Conservation (phyloP, 2,329 filamentous ascomycete genomes). For the Ophidiomyces ophidiicola region DNA sequence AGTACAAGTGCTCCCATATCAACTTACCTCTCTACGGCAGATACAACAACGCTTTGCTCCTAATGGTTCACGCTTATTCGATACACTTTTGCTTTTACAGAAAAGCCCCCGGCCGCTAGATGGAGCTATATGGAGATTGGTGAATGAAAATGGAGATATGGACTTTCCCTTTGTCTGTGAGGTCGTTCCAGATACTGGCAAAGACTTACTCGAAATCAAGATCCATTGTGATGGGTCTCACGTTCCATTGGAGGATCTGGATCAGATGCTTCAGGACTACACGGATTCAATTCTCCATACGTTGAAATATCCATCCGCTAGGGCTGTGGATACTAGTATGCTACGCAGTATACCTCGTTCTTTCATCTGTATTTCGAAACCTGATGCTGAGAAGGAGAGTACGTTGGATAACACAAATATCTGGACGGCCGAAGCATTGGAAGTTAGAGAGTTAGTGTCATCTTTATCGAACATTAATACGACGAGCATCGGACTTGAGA, state of each 20-base stretch:
- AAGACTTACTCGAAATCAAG: slow-evolving; percentile 45
- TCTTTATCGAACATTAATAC: slow-evolving; percentile 44
- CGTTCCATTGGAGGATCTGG: slow-evolving; percentile 17
- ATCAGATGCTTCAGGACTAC: slow-evolving; percentile 23
- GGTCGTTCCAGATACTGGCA: slow-evolving; percentile 44
- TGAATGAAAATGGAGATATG: slow-evolving; percentile 44
- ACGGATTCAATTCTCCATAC: slow-evolving; percentile 25
- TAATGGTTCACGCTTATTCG: slow-evolving; percentile 52
- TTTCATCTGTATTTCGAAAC: slow-evolving; percentile 18
- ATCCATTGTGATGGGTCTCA: slow-evolving; percentile 47
- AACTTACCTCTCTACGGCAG: slow-evolving; percentile 61
- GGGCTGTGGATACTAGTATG: slow-evolving; percentile 21
- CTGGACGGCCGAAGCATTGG: slow-evolving; percentile 43
- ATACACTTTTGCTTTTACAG: slow-evolving; percentile 70
- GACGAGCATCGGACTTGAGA: slow-evolving; percentile 44
- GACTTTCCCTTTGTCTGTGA: slow-evolving; percentile 67
- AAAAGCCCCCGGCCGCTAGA: slow-evolving; percentile 40
- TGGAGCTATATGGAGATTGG: slow-evolving; percentile 38
- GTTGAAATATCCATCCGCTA: slow-evolving; percentile 22
- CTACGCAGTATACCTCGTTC: slow-evolving; percentile 18
- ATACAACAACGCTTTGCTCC: slow-evolving; percentile 47
- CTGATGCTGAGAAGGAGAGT: slow-evolving; percentile 3
- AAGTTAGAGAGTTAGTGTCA: slow-evolving; percentile 46
- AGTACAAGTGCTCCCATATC: slow-evolving; percentile 50
- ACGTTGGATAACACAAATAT: slow-evolving; percentile 9